Conservation (phyloP, 495 filamentous ascomycete species). For the Immersiella caudata region DNA sequence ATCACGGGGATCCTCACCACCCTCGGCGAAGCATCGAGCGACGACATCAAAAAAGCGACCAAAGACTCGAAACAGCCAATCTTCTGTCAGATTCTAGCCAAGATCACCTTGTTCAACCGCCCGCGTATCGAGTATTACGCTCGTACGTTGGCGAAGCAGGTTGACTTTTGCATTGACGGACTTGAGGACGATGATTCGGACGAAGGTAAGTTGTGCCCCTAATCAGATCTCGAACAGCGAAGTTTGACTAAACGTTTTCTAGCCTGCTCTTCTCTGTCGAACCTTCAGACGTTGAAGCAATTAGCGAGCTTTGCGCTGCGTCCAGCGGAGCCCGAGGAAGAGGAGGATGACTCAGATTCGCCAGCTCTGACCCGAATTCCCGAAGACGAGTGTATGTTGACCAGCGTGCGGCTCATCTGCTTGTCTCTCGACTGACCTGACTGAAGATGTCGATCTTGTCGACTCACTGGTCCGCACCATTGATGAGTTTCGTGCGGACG, state of each 20-base stretch:
- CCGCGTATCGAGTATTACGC: not conserved
- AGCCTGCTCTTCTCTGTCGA: too few relatives aligned
- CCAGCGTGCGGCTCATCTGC: too few relatives aligned
- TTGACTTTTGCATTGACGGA: slow-evolving; percentile 22
- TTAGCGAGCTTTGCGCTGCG: too few relatives aligned
- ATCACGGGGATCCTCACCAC: slow-evolving; percentile 12
- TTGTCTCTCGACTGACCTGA: too few relatives aligned
- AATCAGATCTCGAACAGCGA: too few relatives aligned
- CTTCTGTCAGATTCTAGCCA: not conserved
- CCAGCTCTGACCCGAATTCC: too few relatives aligned
- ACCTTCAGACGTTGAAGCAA: too few relatives aligned
- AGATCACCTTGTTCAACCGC: not conserved
- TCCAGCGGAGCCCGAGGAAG: too few relatives aligned
- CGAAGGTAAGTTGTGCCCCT: not conserved
- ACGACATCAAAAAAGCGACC: not conserved
- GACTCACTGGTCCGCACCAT: not conserved
- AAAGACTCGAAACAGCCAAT: not conserved
- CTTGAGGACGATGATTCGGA: not conserved
- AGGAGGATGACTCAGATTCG: too few relatives aligned
- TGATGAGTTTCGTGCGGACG: not conserved
- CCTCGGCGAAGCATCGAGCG: slow-evolving; percentile 9
- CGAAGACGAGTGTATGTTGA: too few relatives aligned
- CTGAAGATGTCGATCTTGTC: too few relatives aligned
- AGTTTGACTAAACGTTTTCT: too few relatives aligned
- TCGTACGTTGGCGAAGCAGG: not conserved